phyloP scores from a whole-genome alignment of 257 asterid genomes.

The Solanum microdontum region DNA sequence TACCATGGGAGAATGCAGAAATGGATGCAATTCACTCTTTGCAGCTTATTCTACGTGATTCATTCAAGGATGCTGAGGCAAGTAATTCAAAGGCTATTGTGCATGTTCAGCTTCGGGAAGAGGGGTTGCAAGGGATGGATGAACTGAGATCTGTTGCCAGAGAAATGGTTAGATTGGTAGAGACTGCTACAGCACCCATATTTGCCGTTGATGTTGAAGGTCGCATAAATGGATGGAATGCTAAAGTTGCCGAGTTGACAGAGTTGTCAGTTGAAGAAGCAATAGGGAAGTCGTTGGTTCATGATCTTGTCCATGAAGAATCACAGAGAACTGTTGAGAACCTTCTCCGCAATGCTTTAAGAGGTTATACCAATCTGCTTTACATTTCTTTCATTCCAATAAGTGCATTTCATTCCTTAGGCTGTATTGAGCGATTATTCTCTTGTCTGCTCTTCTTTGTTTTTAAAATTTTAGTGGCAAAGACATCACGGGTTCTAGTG shows the following conservation, averaged over 20 bases:
- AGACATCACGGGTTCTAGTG: not conserved
- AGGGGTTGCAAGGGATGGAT: constrained; percentile 29
- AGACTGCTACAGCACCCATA: constrained; percentile 52
- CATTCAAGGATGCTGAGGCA: constrained; percentile 27
- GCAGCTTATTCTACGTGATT: constrained; percentile 43
- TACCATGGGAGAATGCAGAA: constrained; percentile 47
- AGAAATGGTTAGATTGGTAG: constrained; percentile 57
- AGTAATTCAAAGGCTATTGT: constrained; percentile 21
- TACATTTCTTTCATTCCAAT: not conserved
- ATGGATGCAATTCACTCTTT: constrained; percentile 55
- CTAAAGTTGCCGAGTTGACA: constrained; percentile 19
- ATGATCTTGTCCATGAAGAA: constrained; percentile 53
- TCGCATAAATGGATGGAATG: constrained; percentile 42
- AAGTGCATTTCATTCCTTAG: not conserved
- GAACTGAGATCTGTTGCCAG: constrained; percentile 45
- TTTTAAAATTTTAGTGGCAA: not conserved
- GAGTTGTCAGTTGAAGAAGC: constrained; percentile 48
- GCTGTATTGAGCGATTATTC: not conserved
- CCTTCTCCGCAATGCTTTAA: constrained; percentile 52
- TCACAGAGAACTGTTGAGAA: constrained; percentile 42
- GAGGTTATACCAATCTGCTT: constrained; percentile 27
- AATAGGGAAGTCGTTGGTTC: constrained; percentile 53
- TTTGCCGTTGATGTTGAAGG: constrained; percentile 45
- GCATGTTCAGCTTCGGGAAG: constrained; percentile 9
- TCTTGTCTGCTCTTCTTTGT: not conserved